A percentile compares a stretch with the other conserved stretches of the same genome.
These are phyloP conservation scores for Aspergillus quadrilineatus DNA, from an alignment of 2,329 filamentous ascomycete species.

Conservation along the genomic window DNA sequence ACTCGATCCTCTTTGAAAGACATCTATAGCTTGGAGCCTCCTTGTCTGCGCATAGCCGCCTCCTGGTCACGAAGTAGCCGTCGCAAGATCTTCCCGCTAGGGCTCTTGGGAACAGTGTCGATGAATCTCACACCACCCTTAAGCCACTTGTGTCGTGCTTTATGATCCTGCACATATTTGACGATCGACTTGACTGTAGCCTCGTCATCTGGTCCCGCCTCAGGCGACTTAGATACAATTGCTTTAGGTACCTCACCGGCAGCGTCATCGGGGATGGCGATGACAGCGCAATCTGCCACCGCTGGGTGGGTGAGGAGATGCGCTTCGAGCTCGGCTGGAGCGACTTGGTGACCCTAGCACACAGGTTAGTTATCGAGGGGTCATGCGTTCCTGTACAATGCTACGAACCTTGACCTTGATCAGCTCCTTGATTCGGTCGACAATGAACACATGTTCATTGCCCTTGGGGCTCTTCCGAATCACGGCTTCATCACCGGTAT, in stretches of 20 bases:
- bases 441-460: slow-evolving; percentile 78
- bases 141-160: slow-evolving; percentile 63
- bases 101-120: slow-evolving; percentile 59
- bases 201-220: slow-evolving; percentile 54
- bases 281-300: slow-evolving; percentile 78
- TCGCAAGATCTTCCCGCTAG: slow-evolving; percentile 63
- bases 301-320: slow-evolving; percentile 71
- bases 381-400: slow-evolving; percentile 8
- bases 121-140: slow-evolving; percentile 60
- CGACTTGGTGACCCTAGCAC: slow-evolving; percentile 72
- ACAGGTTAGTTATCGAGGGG: neutral
- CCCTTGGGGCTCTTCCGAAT: slow-evolving; percentile 64
- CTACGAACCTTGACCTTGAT: slow-evolving; percentile 71
- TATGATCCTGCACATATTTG: slow-evolving; percentile 61
- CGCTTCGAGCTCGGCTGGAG: slow-evolving; percentile 78
- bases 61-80: slow-evolving; percentile 71
- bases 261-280: slow-evolving; percentile 65
- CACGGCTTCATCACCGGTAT: slow-evolving; percentile 81
- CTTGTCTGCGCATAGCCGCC: slow-evolving; percentile 63
- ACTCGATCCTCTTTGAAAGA: neutral
- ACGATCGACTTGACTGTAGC: slow-evolving; percentile 52
- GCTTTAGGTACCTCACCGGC: slow-evolving; percentile 65
- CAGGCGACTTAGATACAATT: slow-evolving; percentile 60
- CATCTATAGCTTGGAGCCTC: slow-evolving; percentile 64
- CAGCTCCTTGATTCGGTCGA: slow-evolving; percentile 76